phyloP scores from a whole-genome alignment of 352 stramenopile species.

The Globisporangium okanoganense region DNA sequence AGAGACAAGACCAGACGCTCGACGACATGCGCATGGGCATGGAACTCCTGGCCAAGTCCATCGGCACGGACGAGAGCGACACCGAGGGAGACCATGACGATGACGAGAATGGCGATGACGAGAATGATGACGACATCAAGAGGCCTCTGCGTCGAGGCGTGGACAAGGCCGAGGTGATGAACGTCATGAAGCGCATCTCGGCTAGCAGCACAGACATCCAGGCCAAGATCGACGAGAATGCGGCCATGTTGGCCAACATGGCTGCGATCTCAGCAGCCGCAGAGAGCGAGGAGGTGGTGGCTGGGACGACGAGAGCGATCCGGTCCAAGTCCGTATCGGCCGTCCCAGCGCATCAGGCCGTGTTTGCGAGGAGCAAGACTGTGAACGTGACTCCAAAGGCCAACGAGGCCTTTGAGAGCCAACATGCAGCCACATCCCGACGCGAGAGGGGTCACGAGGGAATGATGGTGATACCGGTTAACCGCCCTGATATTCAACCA shows the following conservation, averaged over 20 bases:
- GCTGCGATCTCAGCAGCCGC: neutral
- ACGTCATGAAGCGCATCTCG: constrained; percentile 16
- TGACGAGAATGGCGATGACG: neutral
- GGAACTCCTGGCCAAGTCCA: constrained; percentile 57
- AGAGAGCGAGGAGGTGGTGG: neutral
- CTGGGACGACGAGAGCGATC: no score
- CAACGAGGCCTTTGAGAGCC: neutral
- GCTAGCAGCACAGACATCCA: constrained; percentile 12
- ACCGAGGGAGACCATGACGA: constrained; percentile 29
- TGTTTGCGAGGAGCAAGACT: constrained; percentile 7
- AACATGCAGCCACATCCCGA: neutral
- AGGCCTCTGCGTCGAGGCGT: neutral
- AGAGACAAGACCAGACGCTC: constrained; percentile 59
- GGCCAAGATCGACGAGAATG: constrained; percentile 15
- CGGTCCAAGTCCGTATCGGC: constrained; percentile 7
- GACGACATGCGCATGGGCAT: constrained; percentile 57
- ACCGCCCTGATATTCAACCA: no score
- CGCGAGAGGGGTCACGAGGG: neutral
- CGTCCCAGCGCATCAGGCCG: neutral
- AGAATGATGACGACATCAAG: neutral
- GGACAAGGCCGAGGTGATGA: constrained; percentile 1
- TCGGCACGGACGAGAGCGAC: constrained; percentile 60
- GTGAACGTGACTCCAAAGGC: neutral
- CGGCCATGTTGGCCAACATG: neutral
- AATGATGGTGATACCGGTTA: neutral